Base-by-base conservation (phyloP, 2,329 filamentous ascomycete species). In the Beauveria sp. region DNA sequence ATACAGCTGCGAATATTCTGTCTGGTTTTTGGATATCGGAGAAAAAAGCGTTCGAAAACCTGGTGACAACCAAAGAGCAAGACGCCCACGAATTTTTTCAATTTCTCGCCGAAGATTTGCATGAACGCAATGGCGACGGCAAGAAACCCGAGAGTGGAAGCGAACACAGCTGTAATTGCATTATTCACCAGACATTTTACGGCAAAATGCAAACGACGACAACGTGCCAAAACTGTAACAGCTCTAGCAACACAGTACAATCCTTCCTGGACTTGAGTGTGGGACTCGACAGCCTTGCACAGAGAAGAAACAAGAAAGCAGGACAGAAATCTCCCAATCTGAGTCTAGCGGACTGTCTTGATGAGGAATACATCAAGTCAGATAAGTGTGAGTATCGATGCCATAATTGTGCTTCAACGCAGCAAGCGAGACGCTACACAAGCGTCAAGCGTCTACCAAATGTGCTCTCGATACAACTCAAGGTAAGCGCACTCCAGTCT, bases 1-100 rank as follows among this genome's bases (percentile, higher is more conserved):
- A 96, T 68, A 93, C 92, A 2, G 91, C 92, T 1, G 89, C 94
- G 9, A 92, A 91, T 69, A 91, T 97, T 70, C 82, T 97, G 50
- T 87, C 92, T 61, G 91, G 89, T 12, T 92, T 92, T 70, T 96
- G 92, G 92, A 90, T 92, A 67, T 91, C 89, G 5, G 89, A 91
- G 72, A 86, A 83, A 76, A 85, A 82, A 71, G 82, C 84, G 0
- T 88, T 87, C 63, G 84, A 90, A 74, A 86, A 89, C 63, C 80
- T 92, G 24, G 91, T 93, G 2, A 94, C 92, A 12, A 96, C 96
- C 68, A 91, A 92, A 69, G 93, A 97, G 74, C 93, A 97, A 76
- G 93, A 97, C 70, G 93, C 93, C 0, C 93, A 97, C 71, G 93
- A 97, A 72, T 97, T 96, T 75, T 96, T 97, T 73, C 92, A 96